These are phyloP conservation scores for Talaromyces islandicus DNA, from an alignment of 2,329 filamentous ascomycete species.

Conservation along the genomic window DNA sequence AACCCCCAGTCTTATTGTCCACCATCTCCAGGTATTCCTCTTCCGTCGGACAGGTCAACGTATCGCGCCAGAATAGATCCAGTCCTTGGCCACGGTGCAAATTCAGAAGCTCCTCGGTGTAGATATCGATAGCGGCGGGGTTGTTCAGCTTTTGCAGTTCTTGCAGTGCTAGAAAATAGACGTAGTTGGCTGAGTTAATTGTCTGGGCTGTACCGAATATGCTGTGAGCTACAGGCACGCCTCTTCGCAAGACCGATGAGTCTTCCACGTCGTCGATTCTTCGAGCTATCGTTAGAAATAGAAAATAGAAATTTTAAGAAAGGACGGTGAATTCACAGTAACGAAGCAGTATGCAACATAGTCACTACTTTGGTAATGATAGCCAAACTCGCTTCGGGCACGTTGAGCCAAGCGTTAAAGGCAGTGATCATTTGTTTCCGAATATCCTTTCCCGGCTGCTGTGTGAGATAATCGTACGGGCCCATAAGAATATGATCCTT, in stretches of 20 bases:
- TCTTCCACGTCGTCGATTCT: slow-evolving; percentile 49
- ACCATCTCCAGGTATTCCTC: slow-evolving; percentile 46
- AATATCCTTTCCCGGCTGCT: slow-evolving; percentile 42
- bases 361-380: slow-evolving; percentile 39
- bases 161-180: slow-evolving; percentile 41
- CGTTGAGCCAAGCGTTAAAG: slow-evolving; percentile 40
- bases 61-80: slow-evolving; percentile 45
- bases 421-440: slow-evolving; percentile 39
- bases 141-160: slow-evolving; percentile 37
- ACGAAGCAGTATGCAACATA: slow-evolving; percentile 42
- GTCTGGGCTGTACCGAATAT: slow-evolving; percentile 47
- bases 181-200: slow-evolving; percentile 48
- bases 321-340: slow-evolving; percentile 27
- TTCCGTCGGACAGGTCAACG: slow-evolving; percentile 40
- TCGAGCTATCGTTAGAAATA: neutral
- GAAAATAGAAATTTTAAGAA: neutral
- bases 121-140: slow-evolving; percentile 37
- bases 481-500: slow-evolving; percentile 40
- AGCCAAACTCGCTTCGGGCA: slow-evolving; percentile 33
- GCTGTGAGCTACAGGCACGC: slow-evolving; percentile 43
- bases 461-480: slow-evolving; percentile 40
- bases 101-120: slow-evolving; percentile 41
- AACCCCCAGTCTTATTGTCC: slow-evolving; percentile 43
- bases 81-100: slow-evolving; percentile 44
- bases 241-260: slow-evolving; percentile 42